These are phyloP conservation scores for Ulota crispa DNA, from an alignment of 225 moss, liverwort and hornwort genomes.

Conservation along the genomic window DNA sequence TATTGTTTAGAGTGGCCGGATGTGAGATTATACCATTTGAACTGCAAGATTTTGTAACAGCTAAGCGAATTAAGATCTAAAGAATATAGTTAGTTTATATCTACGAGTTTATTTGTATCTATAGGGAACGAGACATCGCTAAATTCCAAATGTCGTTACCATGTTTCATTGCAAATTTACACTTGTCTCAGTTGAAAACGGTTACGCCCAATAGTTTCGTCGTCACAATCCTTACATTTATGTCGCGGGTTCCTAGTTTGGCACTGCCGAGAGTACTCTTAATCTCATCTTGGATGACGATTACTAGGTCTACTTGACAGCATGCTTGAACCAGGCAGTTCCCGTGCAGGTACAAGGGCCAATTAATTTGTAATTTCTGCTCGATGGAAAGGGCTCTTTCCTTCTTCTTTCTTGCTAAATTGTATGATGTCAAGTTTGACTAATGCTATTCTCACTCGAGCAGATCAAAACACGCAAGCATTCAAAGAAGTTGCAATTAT, in stretches of 20 bases:
- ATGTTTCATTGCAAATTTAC: background rate
- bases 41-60: background rate
- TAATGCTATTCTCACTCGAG: background rate
- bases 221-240: background rate
- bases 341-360: conserved; percentile 11
- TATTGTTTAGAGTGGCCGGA: background rate
- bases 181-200: background rate
- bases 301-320: conserved; percentile 37
- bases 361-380: conserved; percentile 8
- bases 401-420: background rate
- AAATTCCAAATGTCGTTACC: background rate
- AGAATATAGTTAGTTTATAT: background rate
- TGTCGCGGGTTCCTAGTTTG: background rate
- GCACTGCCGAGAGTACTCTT: conserved; percentile 26
- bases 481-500: conserved; percentile 99
- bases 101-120: background rate
- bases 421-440: conserved; percentile 1
- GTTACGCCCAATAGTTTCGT: background rate
- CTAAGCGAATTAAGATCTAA: background rate
- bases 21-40: background rate
- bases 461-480: conserved; percentile 99
- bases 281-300: conserved; percentile 22
- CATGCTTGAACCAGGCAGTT: conserved; percentile 30
- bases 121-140: background rate
- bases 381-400: conserved; percentile 1